Evolutionary conservation across 176 grass and related monocot genomes (phyloP), one percentile per base, ranked within the genome.

Genomic region (Ensete ventricosum): DNA sequence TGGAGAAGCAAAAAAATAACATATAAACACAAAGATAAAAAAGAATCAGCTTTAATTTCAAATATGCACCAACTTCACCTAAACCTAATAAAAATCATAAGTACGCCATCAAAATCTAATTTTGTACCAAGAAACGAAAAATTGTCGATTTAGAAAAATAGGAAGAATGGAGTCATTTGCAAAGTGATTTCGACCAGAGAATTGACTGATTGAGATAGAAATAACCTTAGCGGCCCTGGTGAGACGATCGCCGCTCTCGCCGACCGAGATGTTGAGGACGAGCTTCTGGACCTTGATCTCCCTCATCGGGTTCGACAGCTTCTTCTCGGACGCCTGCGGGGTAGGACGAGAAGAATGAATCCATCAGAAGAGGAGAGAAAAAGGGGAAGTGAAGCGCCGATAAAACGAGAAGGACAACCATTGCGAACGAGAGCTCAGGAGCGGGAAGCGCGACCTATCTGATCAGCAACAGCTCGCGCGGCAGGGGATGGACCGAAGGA

Each of bases 241-340:
- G 12, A 67, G 64, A 43, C 64, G 64, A 67, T 67, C 64, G 2
- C 64, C 64, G 26, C 64, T 67, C 26, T 67, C 64, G 11, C 64
- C 64, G 1, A 67, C 64, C 25, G 64, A 67, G 14, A 67, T 67
- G 34, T 67, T 67, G 11, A 67, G 64, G 26, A 67, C 64, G 24
- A 67, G 64, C 26, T 67, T 67, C 64, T 67, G 64, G 12, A 67
- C 64, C 64, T 67, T 67, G 64, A 67, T 67, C 25, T 67, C 64
- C 64, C 64, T 67, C 64, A 67, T 67, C 1, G 64, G 64, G 16
- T 67, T 67, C 13, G 64, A 14, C 13, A 67, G 26, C 64, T 67
- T 67, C 64, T 67, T 67, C 64, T 67, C 64, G 25, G 24, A 67
- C 43, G 64, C 64, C 64, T 67, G 64, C 13, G 24, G 34, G 24